phyloP scores from a whole-genome alignment of 495 filamentous ascomycete species.

The Xeromyces bisporus region DNA sequence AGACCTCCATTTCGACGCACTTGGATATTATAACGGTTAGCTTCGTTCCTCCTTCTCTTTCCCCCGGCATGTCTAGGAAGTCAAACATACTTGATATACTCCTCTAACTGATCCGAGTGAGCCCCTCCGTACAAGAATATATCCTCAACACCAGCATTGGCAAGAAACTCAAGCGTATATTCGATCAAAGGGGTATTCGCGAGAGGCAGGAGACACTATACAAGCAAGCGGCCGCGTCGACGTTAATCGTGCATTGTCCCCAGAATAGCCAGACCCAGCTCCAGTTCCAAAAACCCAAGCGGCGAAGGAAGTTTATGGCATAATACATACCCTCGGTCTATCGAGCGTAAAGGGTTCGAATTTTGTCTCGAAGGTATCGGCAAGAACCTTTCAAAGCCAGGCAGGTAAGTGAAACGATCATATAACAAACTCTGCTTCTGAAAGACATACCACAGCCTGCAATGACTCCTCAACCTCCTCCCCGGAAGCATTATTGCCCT shows the following conservation, averaged over 20 bases:
- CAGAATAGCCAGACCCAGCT: no score
- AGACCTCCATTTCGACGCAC: constrained; percentile 51
- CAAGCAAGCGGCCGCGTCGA: no score
- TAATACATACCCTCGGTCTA: constrained; percentile 61
- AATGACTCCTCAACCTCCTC: constrained; percentile 68
- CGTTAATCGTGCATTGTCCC: no score
- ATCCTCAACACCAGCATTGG: constrained; percentile 80
- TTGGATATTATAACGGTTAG: constrained; percentile 10
- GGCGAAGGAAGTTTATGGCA: neutral
- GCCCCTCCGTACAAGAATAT: constrained; percentile 83
- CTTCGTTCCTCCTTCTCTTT: constrained; percentile 3
- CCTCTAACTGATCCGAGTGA: constrained; percentile 78
- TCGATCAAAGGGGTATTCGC: constrained; percentile 92
- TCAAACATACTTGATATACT: constrained; percentile 48
- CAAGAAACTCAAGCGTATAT: constrained; percentile 93
- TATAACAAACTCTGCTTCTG: neutral
- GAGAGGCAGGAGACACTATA: constrained; percentile 78
- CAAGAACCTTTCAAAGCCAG: constrained; percentile 41
- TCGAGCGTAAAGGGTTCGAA: constrained; percentile 84
- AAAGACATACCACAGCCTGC: constrained; percentile 63
- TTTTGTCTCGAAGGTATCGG: constrained; percentile 83
- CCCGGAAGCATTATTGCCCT: constrained; percentile 31
- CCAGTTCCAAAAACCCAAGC: no score
- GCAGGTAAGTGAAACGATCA: neutral
- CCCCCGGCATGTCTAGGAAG: neutral